phyloP scores from a whole-genome alignment of 2,329 filamentous ascomycete genomes.

The Chlorencoelia australis region DNA sequence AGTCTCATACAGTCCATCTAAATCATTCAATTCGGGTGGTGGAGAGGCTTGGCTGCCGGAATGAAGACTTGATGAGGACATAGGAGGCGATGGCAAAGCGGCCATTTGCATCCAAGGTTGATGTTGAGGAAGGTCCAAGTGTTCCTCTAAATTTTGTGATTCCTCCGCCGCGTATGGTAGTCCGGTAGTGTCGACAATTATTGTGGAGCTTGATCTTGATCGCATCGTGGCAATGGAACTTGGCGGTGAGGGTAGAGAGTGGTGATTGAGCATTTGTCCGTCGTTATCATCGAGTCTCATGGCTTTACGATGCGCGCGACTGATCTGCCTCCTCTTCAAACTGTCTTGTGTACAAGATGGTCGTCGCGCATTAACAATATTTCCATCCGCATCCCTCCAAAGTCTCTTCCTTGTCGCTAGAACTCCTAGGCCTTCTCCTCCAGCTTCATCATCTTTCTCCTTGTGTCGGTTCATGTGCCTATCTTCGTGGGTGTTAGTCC shows the following conservation, averaged over 20 bases:
- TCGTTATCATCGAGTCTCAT: slow-evolving; percentile 5
- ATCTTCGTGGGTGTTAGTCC: slow-evolving; percentile 28
- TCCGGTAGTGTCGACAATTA: slow-evolving; percentile 15
- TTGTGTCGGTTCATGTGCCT: slow-evolving; percentile 39
- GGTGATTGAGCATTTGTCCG: slow-evolving; percentile 1
- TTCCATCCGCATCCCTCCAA: slow-evolving; percentile 38
- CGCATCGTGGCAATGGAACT: slow-evolving; percentile 16
- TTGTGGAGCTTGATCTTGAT: slow-evolving; percentile 17
- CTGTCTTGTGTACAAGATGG: slow-evolving; percentile 26
- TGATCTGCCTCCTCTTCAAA: slow-evolving; percentile 17
- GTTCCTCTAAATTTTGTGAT: slow-evolving; percentile 7
- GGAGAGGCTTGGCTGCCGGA: slow-evolving; percentile 8
- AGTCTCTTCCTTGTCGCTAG: slow-evolving; percentile 39
- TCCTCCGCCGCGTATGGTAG: slow-evolving; percentile 1
- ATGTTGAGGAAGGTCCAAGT: slow-evolving; percentile 7
- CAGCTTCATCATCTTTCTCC: slow-evolving; percentile 40
- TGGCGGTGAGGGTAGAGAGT: slow-evolving; percentile 6
- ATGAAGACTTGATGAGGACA: slow-evolving; percentile 12
- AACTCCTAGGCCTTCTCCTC: slow-evolving; percentile 35
- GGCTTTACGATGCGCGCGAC: slow-evolving; percentile 12
- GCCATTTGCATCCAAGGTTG: slow-evolving; percentile 16
- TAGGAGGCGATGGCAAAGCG: slow-evolving; percentile 21
- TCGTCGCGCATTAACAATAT: slow-evolving; percentile 33
- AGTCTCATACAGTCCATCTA: slow-evolving; percentile 25
- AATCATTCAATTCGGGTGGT: slow-evolving; percentile 12